Conservation (phyloP, 495 filamentous ascomycete genomes). For the Copromyces sp. region DNA sequence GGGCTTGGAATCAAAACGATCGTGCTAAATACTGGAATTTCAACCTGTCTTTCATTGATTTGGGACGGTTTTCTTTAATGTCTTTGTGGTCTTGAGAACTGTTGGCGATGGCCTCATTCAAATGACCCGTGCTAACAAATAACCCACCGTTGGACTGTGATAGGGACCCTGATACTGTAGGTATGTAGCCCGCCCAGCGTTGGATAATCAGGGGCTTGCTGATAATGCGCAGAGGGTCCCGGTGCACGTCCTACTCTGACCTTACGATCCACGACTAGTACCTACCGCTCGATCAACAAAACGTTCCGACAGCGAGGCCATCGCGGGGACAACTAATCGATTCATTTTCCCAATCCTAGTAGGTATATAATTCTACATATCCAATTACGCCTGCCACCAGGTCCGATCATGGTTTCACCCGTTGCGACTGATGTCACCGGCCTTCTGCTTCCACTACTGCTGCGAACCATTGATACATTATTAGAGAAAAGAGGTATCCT, state of each 20-base stretch:
- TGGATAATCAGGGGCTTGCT: neutral
- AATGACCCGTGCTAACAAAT: neutral
- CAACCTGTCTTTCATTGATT: neutral
- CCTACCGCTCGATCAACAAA: neutral
- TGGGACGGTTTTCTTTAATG: neutral
- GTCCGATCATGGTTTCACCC: neutral
- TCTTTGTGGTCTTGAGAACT: neutral
- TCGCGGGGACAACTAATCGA: neutral
- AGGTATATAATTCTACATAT: neutral
- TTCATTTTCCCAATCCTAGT: neutral
- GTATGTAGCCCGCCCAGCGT: neutral
- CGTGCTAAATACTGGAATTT: neutral
- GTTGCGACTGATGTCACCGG: neutral
- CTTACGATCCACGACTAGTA: neutral
- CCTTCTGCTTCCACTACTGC: neutral
- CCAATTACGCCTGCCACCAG: neutral
- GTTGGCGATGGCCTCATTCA: neutral
- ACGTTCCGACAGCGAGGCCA: neutral
- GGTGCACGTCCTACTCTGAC: neutral
- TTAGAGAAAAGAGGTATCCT: neutral
- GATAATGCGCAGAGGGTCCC: neutral
- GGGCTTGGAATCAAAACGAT: neutral
- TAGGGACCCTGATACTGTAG: neutral
- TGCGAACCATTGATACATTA: neutral
- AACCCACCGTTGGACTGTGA: neutral